These are phyloP conservation scores for Coccinonectria pachysandricola DNA, from an alignment of 2,329 filamentous ascomycete species.

Conservation along the genomic window DNA sequence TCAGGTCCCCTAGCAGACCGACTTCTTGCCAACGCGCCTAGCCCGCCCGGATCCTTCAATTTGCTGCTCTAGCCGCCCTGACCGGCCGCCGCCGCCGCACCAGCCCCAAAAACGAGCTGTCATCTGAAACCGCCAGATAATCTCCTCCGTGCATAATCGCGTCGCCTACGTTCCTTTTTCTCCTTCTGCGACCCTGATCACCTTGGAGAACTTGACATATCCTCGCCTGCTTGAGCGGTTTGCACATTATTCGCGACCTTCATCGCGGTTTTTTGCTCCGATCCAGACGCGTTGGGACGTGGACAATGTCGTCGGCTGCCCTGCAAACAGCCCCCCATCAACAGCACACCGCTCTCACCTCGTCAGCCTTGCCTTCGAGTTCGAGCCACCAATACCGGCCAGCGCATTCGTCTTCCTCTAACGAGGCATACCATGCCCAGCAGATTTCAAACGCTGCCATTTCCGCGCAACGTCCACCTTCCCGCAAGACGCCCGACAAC, in stretches of 20 bases:
- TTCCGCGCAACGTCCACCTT: constrained; percentile 41
- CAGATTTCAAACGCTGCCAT: constrained; percentile 37
- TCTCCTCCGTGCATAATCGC: constrained; percentile 20
- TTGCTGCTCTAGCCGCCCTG: no score
- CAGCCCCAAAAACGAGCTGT: constrained; percentile 8
- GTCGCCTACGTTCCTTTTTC: constrained; percentile 14
- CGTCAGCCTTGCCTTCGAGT: constrained; percentile 39
- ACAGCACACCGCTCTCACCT: constrained; percentile 39
- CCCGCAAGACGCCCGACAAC: constrained; percentile 42
- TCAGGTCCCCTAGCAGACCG: constrained; percentile 10
- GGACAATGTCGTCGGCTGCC: constrained; percentile 43
- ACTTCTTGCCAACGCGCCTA: constrained; percentile 8
- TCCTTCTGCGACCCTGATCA: no score
- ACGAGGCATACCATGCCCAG: constrained; percentile 48
- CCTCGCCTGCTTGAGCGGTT: no score
- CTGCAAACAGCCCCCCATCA: constrained; percentile 51
- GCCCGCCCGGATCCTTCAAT: constrained; percentile 9
- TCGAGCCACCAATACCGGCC: constrained; percentile 42
- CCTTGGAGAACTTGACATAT: no score
- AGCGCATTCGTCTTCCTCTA: constrained; percentile 39
- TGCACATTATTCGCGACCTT: constrained; percentile 4
- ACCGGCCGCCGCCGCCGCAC: constrained; percentile 13
- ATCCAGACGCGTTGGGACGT: constrained; percentile 17
- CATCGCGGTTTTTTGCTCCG: constrained; percentile 4
- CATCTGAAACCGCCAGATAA: constrained; percentile 20